A percentile compares a stretch with the other conserved stretches of the same genome.
phyloP scores from a whole-genome alignment of 2,329 filamentous ascomycete genomes.

The Colletotrichum nymphaeae region DNA sequence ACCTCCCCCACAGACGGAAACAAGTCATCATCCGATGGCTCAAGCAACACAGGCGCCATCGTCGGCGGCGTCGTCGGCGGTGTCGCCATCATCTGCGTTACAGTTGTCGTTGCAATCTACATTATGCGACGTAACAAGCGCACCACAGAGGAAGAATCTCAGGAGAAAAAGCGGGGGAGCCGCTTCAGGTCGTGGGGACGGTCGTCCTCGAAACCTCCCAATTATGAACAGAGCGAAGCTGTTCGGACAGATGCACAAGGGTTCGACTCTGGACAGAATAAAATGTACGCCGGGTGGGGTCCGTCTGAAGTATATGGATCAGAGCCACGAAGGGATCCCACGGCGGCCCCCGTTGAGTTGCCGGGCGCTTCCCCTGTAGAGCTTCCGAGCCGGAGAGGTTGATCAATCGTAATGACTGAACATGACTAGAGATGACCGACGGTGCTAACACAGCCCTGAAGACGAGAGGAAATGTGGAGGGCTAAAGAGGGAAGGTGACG shows the following conservation, averaged over 20 bases:
- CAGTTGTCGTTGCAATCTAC: conserved; percentile 37
- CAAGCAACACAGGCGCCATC: conserved; percentile 46
- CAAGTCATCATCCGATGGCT: background rate
- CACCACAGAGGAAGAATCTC: background rate
- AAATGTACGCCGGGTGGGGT: background rate
- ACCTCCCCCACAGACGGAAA: background rate
- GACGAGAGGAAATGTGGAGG: background rate
- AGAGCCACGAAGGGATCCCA: background rate
- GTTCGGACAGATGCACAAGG: background rate
- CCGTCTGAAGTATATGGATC: conserved; percentile 5
- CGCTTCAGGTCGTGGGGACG: background rate
- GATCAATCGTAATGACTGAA: background rate
- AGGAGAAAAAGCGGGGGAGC: background rate
- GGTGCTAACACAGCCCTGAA: background rate
- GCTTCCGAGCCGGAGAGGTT: background rate
- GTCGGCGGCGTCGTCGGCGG: conserved; percentile 49
- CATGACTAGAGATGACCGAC: background rate
- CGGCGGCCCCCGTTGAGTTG: background rate
- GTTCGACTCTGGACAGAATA: background rate
- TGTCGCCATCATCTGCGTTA: conserved; percentile 47
- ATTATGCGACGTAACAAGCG: conserved; percentile 30
- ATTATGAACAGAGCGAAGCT: conserved; percentile 1
- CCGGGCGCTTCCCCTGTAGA: background rate
- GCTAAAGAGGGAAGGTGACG: background rate
- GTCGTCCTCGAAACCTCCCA: background rate